Base-by-base conservation (phyloP, 768 basidiomycete genomes). In the Favolaschia claudopus region DNA sequence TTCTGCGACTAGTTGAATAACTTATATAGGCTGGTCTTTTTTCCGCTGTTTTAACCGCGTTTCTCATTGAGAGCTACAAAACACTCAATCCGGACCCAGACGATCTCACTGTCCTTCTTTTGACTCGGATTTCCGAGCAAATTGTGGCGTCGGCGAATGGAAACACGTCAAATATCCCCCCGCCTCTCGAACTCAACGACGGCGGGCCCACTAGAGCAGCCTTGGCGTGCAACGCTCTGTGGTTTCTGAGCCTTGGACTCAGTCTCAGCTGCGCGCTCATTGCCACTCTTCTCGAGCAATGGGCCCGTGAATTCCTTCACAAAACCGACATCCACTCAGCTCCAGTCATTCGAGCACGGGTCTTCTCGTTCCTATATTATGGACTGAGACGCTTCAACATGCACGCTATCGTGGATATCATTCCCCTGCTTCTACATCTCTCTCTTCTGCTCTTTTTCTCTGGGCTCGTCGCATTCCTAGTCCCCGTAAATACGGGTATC, bases 381-480 rank as follows among this genome's bases (percentile, higher is more conserved):
- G 40, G 40, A 5, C 40, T 43, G 9, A 43, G 28, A 27, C 40
- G 24, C 9, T 43, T 43, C 20, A 6, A n/a, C n/a, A n/a, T n/a
- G n/a, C n/a, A n/a, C n/a, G n/a, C n/a, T 6, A 20, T 38, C 7
- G 37, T 40, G 20, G 52, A 44, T 8, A 25, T 36, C 13, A 54
- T 44, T 29, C 52, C 52, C 7, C 42, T 40, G 9, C 40, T 54
- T 12, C 52, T 54, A 9, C 52, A 54, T 31, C 28, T 22, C 3
- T 42, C 52, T 9, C 52, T 54, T 12, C 19, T 42, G 17, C 34
- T 54, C 40, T 54, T 54, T 22, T 54, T 54, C 32, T 39, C 40
- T 25, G 52, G 52, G 14, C 22, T 54, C n/a, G 42, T 54, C n/a
- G 52, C 46, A n/a, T 48, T 48, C 46, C 46, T 48, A 13, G 10